Evolutionary conservation across 1,284 basidiomycete genomes (phyloP).

Genomic region (Cystodermella granulosa): DNA sequence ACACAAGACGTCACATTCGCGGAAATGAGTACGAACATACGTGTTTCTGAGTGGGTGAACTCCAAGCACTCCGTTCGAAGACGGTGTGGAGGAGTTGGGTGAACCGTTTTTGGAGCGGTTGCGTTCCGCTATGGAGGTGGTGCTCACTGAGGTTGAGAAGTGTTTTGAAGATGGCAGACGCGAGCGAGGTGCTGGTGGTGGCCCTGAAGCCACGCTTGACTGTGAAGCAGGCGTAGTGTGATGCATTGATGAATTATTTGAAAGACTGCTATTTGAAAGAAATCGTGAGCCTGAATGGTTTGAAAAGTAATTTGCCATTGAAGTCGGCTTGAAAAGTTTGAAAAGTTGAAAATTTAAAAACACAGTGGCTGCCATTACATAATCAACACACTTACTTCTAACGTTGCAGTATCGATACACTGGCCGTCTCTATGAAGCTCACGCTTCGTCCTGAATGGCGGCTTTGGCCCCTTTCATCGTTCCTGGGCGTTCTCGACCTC

Average conservation of each 20-base stretch:
- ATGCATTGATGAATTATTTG: conserved; percentile 9
- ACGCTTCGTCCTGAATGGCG: conserved; percentile 75
- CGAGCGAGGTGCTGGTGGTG: conserved; percentile 34
- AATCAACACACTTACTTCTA: conserved; percentile 9
- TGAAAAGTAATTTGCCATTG: conserved; percentile 64
- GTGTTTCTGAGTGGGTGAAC: conserved; percentile 76
- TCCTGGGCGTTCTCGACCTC: conserved; percentile 79
- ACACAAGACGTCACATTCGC: conserved; percentile 13
- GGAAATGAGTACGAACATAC: conserved; percentile 63
- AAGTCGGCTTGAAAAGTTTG: conserved; percentile 1
- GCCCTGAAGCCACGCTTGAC: too few relatives aligned
- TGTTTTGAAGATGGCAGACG: conserved; percentile 61
- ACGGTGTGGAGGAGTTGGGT: conserved; percentile 28
- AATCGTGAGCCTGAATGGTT: conserved; percentile 74
- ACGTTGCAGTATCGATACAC: conserved; percentile 3
- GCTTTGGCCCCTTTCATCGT: conserved; percentile 73
- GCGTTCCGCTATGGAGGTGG: conserved; percentile 39
- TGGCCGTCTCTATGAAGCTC: conserved; percentile 56
- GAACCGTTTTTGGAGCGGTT: conserved; percentile 41
- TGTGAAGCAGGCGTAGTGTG: too few relatives aligned
- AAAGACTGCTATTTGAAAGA: conserved; percentile 44
- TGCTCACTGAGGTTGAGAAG: conserved; percentile 64
- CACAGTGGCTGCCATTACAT: conserved; percentile 9
- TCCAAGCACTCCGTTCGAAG: conserved; percentile 26
- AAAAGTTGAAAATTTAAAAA: conserved; percentile 13